These are phyloP conservation scores for Colletotrichum trifolii DNA, from an alignment of 2,329 filamentous ascomycete species.

Conservation along the genomic window DNA sequence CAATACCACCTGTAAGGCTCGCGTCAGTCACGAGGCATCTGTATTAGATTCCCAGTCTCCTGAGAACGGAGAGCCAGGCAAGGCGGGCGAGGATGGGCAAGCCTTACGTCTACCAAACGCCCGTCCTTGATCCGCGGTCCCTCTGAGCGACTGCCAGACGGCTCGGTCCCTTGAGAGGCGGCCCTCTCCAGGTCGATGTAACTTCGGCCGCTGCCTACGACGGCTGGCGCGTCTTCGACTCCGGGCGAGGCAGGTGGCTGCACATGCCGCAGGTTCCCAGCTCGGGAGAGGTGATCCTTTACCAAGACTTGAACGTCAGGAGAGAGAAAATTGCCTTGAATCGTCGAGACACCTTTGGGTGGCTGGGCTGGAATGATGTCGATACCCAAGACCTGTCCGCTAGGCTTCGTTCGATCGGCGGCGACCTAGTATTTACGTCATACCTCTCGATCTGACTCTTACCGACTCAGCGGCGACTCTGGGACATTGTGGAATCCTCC, in stretches of 20 bases:
- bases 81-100: neutral
- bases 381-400: constrained; percentile 87
- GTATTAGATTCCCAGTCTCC: neutral
- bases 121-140: constrained; percentile 42
- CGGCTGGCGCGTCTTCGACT: constrained; percentile 24
- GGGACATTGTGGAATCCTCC: constrained; percentile 18
- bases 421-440: constrained; percentile 71
- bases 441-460: constrained; percentile 1
- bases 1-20: constrained; percentile 74
- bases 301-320: constrained; percentile 79
- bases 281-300: constrained; percentile 77
- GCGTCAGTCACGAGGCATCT: constrained; percentile 30
- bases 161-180: constrained; percentile 39
- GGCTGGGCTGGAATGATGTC: constrained; percentile 94
- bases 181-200: constrained; percentile 75
- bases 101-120: constrained; percentile 75
- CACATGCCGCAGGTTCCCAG: constrained; percentile 62
- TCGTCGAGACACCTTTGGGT: constrained; percentile 89
- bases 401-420: constrained; percentile 78
- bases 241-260: constrained; percentile 9
- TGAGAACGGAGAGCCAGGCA: too few relatives aligned
- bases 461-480: too few relatives aligned
- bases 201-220: constrained; percentile 59
- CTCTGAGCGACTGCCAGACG: constrained; percentile 44
- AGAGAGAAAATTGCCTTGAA: constrained; percentile 93